Evolutionary conservation across 2,329 filamentous ascomycete species (phyloP), one percentile per base, ranked within the genome.

Genomic region (Exophiala calicioides): DNA sequence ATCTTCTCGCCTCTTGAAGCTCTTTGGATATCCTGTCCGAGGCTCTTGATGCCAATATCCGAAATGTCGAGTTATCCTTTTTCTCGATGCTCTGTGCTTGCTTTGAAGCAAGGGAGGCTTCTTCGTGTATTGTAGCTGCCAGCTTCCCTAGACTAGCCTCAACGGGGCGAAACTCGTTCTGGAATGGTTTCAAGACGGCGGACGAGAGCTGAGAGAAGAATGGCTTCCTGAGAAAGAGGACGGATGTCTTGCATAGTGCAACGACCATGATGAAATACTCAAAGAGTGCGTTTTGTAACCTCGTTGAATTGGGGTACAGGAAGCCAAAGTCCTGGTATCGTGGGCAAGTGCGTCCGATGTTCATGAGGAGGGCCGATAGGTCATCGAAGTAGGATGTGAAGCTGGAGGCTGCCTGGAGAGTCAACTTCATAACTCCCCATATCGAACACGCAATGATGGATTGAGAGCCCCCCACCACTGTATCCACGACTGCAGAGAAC

Each of bases 341-440:
- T 9, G 58, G 55, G 21, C 48, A 50, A n/a, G 13, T 34, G 18
- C 47, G 46, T 8, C 58, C 58, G 10, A 60, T 47, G 5, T 27
- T 15, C 57, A 59, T 60, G 15, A 57, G 44, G 20, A 60, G 34
- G 9, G 26, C 47, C 4, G 55, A 58, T 15, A 60, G 43, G 29
- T 58, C 51, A 5, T 55, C 57, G 40, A 59, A 60, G 33, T 57
- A 60, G 16, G 58, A 57, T 5, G 53, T 29, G 20, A 53, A 48
- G 29, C 52, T 52, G 21, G 38, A 41, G 1, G 53, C 45, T 2
- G 41, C 30, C 20, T 52, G 34, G 15, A 60, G 34, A 2, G 58
- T 52, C 24, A 45, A 52, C 34, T 53, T 59, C 15, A 60, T n/a
- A 7, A 44, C 45, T 12, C 55, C 58, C 57, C 58, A 59, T 10